Evolutionary conservation across 148 eudicot genomes (phyloP).

Genomic region (Arbutus unedo): DNA sequence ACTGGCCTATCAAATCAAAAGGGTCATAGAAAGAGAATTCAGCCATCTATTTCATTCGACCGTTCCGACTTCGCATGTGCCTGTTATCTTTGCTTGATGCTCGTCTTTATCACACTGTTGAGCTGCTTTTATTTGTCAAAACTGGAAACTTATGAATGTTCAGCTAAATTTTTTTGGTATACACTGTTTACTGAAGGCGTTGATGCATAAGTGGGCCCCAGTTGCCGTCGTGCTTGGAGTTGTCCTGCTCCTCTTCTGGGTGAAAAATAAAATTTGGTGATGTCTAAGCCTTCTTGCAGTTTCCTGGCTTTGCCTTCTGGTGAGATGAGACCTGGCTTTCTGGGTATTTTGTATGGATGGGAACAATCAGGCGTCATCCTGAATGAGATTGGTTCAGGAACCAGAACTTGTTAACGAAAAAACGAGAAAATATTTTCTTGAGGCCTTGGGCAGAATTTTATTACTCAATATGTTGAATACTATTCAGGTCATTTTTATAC

Average conservation of each 20-base stretch:
- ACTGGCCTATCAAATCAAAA: too few species aligned
- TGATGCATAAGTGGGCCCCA: conserved; percentile 88
- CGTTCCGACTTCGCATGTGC: background rate
- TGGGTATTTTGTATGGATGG: background rate
- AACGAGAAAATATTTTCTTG: background rate
- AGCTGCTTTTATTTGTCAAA: background rate
- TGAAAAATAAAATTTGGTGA: conserved; percentile 76
- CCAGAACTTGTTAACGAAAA: background rate
- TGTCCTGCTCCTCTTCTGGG: conserved; percentile 77
- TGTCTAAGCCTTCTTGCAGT: background rate
- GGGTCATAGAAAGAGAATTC: too few species aligned
- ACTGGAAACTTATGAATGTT: background rate
- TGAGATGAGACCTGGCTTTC: background rate
- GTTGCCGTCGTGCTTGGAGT: conserved; percentile 86
- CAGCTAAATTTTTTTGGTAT: background rate
- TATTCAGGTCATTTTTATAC: background rate
- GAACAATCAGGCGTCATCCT: background rate
- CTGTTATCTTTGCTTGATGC: background rate
- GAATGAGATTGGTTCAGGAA: background rate
- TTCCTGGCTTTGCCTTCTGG: background rate
- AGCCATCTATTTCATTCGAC: too few species aligned
- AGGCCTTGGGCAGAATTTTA: background rate
- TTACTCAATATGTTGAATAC: background rate
- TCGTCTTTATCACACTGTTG: background rate
- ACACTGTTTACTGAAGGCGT: conserved; percentile 38